phyloP scores from a whole-genome alignment of 768 basidiomycete species.

The Termitomyces bulborhizus region DNA sequence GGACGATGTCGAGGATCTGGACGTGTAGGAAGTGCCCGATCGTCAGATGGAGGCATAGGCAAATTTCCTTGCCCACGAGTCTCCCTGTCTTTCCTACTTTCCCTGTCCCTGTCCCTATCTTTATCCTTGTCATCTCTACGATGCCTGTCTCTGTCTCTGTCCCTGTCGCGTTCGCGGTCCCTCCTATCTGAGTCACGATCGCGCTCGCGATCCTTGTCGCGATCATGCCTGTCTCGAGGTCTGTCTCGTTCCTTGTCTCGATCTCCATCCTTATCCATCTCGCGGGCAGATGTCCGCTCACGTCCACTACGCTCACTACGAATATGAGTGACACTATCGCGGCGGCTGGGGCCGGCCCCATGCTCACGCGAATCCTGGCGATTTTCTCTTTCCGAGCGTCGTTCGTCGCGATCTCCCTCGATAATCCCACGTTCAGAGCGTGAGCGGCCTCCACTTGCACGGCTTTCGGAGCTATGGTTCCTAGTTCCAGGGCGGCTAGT shows the following conservation, averaged over 20 bases:
- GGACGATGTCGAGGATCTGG: slow-evolving; percentile 57
- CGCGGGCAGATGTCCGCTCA: slow-evolving; percentile 32
- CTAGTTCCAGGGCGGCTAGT: slow-evolving; percentile 61
- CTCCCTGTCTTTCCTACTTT: slow-evolving; percentile 59
- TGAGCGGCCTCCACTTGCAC: slow-evolving; percentile 59
- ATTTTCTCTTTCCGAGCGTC: slow-evolving; percentile 45
- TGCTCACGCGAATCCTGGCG: slow-evolving; percentile 40
- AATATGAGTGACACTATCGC: slow-evolving; percentile 47
- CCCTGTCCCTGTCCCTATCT: slow-evolving; percentile 55
- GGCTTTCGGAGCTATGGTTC: slow-evolving; percentile 66
- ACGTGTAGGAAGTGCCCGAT: slow-evolving; percentile 50
- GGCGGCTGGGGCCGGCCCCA: slow-evolving; percentile 31
- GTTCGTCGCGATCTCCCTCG: slow-evolving; percentile 46
- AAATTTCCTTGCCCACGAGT: slow-evolving; percentile 30
- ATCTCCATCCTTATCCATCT: slow-evolving; percentile 41
- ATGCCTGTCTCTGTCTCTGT: slow-evolving; percentile 27
- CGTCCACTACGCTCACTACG: slow-evolving; percentile 42
- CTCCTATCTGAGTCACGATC: slow-evolving; percentile 51
- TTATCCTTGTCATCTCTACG: slow-evolving; percentile 29
- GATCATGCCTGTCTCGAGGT: slow-evolving; percentile 44
- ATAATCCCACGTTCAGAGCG: slow-evolving; percentile 47
- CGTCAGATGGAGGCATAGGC: slow-evolving; percentile 34
- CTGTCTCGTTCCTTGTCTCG: slow-evolving; percentile 41
- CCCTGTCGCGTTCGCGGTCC: slow-evolving; percentile 50
- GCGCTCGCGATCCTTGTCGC: slow-evolving; percentile 54